Conservation (phyloP, 2,329 filamentous ascomycete genomes). For the Knufia fluminis region DNA sequence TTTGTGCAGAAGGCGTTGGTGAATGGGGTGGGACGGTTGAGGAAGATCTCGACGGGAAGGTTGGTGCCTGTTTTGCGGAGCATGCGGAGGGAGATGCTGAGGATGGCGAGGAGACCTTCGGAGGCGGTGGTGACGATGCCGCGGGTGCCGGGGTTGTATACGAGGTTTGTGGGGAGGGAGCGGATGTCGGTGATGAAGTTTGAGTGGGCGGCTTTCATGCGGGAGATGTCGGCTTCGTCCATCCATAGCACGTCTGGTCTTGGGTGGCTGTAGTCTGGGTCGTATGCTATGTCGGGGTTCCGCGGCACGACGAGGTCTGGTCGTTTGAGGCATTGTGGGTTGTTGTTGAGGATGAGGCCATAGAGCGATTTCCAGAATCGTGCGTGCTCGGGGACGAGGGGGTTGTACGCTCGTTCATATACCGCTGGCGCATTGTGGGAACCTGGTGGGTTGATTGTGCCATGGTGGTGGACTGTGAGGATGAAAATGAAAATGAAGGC, state of each 20-base stretch:
- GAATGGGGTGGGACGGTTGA: constrained; percentile 22
- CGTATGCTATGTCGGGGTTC: constrained; percentile 20
- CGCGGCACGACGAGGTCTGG: constrained; percentile 21
- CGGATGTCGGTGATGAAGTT: constrained; percentile 31
- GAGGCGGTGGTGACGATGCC: constrained; percentile 35
- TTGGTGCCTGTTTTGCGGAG: constrained; percentile 35
- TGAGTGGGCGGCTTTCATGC: constrained; percentile 33
- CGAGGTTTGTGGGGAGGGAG: constrained; percentile 5
- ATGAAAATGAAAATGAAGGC: constrained; percentile 1
- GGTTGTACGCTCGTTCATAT: constrained; percentile 7
- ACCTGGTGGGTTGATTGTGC: neutral
- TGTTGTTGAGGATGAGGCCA: constrained; percentile 19
- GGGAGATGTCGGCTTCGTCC: constrained; percentile 27
- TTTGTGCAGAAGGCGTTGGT: constrained; percentile 24
- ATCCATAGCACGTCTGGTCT: constrained; percentile 31
- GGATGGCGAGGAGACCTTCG: constrained; percentile 34
- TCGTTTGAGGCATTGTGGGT: constrained; percentile 18
- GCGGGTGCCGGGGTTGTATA: constrained; percentile 20
- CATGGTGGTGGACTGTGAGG: constrained; percentile 4
- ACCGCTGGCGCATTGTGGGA: constrained; percentile 9
- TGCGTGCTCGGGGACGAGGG: constrained; percentile 17
- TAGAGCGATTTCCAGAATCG: constrained; percentile 20
- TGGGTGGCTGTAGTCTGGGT: constrained; percentile 19
- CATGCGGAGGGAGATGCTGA: constrained; percentile 38
- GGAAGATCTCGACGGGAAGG: constrained; percentile 37